Base-by-base conservation (phyloP, 2,329 filamentous ascomycete species). In the Alternaria longipes region DNA sequence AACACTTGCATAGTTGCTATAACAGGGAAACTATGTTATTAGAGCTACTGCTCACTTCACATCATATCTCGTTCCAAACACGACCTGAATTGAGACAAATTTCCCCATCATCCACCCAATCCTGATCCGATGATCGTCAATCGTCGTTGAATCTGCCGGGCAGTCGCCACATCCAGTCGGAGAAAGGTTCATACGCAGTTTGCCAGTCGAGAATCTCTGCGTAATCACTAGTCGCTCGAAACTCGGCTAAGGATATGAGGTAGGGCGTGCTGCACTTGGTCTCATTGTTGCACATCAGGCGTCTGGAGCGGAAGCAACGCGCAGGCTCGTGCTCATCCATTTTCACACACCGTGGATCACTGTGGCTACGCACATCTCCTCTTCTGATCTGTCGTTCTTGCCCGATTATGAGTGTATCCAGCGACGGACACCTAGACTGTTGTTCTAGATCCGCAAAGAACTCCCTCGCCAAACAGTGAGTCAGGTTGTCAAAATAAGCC, bases 251-350 rank as follows among this genome's bases (percentile, higher is more conserved):
- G 32, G 18, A 24, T 7, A 49, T 22, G 46, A 22, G 18, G 32
- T 22, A 22, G 14, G 18, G 32, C 34, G 30, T 18, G 30, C 18
- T 22, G 30, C 46, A 30, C 18, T 18, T 22, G 14, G 28, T 49
- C 20, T 49, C 46, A 20, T 22, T n/a, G 18, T 32, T n/a, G n/a
- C 28, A 20, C 7, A 14, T 47, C n/a, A 18, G 18, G n/a, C 26
- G 45, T 47, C n/a, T 47, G 12, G n/a, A 30, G 28, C 45, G 45
- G 28, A 47, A 47, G 45, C 45, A 47, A 47, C 45, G 45, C 11
- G 28, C 26, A 30, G 18, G 45, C 45, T 40, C 38, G 38, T 18
- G 20, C n/a, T 20, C n/a, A 11, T 11, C 9, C 8, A 20, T 20
- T 14, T 40, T 40, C 4, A 11, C 9, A 20, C 1, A 40, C 8